Conservation (phyloP, 441 rosid species). For the Erodium moschatum region DNA sequence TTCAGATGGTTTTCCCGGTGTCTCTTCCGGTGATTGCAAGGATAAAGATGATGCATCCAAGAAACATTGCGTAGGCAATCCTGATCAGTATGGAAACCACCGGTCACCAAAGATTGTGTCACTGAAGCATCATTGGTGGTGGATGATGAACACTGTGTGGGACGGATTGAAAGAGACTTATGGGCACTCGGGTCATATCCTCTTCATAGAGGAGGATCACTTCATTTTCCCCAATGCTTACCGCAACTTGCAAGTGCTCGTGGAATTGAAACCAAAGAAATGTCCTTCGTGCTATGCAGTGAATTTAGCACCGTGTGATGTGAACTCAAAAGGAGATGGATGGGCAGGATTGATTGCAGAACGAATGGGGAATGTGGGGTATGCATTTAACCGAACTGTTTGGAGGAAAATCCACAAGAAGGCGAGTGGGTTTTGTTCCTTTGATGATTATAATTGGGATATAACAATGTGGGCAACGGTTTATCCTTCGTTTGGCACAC, state of each 20-base stretch:
- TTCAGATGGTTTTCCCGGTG: constrained; percentile 57
- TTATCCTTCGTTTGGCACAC: constrained; percentile 77
- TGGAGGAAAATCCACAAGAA: constrained; percentile 74
- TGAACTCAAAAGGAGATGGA: constrained; percentile 80
- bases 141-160: constrained; percentile 99
- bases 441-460: constrained; percentile 96
- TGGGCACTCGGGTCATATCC: constrained; percentile 54
- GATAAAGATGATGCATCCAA: constrained; percentile 49
- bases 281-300: constrained; percentile 85
- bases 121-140: constrained; percentile 99
- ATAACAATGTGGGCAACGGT: constrained; percentile 96
- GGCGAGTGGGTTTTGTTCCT: constrained; percentile 74
- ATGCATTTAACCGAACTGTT: constrained; percentile 66
- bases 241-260: constrained; percentile 68
- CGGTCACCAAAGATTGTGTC: constrained; percentile 75
- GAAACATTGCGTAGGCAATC: constrained; percentile 50
- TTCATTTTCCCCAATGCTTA: constrained; percentile 89
- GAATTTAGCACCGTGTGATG: constrained; percentile 85
- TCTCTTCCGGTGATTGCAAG: constrained; percentile 51
- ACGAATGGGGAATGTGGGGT: constrained; percentile 91
- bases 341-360: constrained; percentile 58
- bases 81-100: constrained; percentile 91
- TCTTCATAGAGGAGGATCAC: constrained; percentile 93
- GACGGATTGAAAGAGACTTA: constrained; percentile 69
- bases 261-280: constrained; percentile 46